Evolutionary conservation across 2,329 filamentous ascomycete species (phyloP).

Genomic region (Xylaria sp.): DNA sequence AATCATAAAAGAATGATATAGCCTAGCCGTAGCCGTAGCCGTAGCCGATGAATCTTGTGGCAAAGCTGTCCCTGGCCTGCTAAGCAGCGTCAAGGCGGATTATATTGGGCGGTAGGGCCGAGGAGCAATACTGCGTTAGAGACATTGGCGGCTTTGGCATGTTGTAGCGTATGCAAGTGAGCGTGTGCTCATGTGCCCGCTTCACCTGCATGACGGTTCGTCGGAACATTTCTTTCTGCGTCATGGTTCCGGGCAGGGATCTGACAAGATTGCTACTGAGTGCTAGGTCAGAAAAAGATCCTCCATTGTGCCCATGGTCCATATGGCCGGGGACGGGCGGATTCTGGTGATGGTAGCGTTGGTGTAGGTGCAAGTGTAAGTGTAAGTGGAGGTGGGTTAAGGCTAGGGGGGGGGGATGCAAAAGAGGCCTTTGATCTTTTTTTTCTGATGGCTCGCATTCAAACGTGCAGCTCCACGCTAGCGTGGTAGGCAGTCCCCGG

Average conservation of each 20-base stretch:
- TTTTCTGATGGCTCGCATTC: conserved; percentile 25
- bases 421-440: conserved; percentile 25
- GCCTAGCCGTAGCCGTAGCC: too few species aligned
- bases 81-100: conserved; percentile 30
- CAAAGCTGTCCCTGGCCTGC: conserved; percentile 26
- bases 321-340: conserved; percentile 30
- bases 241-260: conserved; percentile 36
- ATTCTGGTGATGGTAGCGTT: conserved; percentile 30
- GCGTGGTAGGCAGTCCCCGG: conserved; percentile 10
- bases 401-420: conserved; percentile 26
- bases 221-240: conserved; percentile 32
- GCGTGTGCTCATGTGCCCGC: conserved; percentile 31
- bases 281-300: conserved; percentile 27
- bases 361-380: conserved; percentile 16
- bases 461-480: conserved; percentile 21
- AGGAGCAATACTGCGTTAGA: conserved; percentile 33
- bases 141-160: conserved; percentile 35
- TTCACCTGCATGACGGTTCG: conserved; percentile 33
- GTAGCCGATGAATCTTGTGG: conserved; percentile 20
- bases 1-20: conserved; percentile 25
- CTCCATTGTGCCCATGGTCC: conserved; percentile 30
- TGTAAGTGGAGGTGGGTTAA: conserved; percentile 18
- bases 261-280: conserved; percentile 23
- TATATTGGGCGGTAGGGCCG: conserved; percentile 36
- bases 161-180: conserved; percentile 29